Evolutionary conservation across 176 grass and related monocot genomes (phyloP), one percentile per base, ranked within the genome.

Genomic region (Oryza officinalis): DNA sequence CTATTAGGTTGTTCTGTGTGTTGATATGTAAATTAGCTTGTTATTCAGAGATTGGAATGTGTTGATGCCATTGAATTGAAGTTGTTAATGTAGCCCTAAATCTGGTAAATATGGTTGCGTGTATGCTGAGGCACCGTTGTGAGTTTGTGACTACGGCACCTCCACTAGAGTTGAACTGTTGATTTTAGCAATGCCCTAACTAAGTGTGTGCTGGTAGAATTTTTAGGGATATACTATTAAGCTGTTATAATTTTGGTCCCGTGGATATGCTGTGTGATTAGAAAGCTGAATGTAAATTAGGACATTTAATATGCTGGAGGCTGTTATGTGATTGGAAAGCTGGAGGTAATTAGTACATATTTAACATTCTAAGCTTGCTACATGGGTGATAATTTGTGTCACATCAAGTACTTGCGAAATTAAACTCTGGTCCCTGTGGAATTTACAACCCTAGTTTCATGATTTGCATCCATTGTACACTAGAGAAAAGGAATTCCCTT

Each of bases 101-200:
- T 69, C 11, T 54, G 45, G 78, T 54, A 69, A 13, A 26, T 69
- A 69, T 54, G 69, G 45, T 38, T 69, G 78, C 65, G 69, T 80
- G 45, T 4, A 30, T 57, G 31, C 50, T 70, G 22, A 13, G 22
- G 13, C 9, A 1, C 30, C 1, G 0, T 1, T 14, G 15, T 79
- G 61, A 64, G 27, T 31, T 2, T 14, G 15, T 79, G 61, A 64
- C 41, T 31, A 6, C 8, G 6, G 49, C 49, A 54, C 15, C 5
- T 54, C 5, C 49, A 45, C 32, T 49, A 50, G 32, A 37, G 67
- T 49, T 70, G 67, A 22, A 50, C n/a, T 37, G 47, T 47, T 69
- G 35, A 22, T 33, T 50, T 47, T 5, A 49, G 20, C 14, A 67
- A 32, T 4, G 27, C 77, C 50, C 18, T 67, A 79, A 66, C 22